phyloP scores from a whole-genome alignment of 306 rosid species.

The Carpinus viminea region DNA sequence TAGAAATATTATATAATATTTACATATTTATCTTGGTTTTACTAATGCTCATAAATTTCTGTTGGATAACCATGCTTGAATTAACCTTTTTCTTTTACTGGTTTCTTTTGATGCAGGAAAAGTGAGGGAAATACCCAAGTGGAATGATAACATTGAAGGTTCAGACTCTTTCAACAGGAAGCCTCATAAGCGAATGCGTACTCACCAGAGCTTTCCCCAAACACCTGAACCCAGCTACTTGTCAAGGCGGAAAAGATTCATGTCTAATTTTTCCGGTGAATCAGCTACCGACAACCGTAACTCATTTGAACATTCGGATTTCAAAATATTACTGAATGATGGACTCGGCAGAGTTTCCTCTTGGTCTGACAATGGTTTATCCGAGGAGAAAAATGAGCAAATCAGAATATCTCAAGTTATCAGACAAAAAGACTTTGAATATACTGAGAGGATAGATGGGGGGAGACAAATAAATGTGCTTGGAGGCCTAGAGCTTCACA shows the following conservation, averaged over 20 bases:
- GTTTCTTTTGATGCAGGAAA: background rate
- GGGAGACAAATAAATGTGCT: conserved; percentile 39
- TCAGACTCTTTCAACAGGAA: conserved; percentile 5
- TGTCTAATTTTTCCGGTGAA: background rate
- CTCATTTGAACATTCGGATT: conserved; percentile 21
- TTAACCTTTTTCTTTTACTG: too few species aligned
- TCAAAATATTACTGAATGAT: conserved; percentile 20
- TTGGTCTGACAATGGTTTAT: conserved; percentile 7
- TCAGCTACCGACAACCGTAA: background rate
- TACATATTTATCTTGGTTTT: too few species aligned
- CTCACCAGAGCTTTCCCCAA: background rate
- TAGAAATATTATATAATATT: too few species aligned
- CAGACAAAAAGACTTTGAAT: conserved; percentile 28
- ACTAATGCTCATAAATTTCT: too few species aligned
- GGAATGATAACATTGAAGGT: background rate
- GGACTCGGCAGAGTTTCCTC: conserved; percentile 28
- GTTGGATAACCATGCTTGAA: too few species aligned
- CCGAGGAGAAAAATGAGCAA: conserved; percentile 36
- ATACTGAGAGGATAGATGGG: conserved; percentile 31
- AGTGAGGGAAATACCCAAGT: background rate
- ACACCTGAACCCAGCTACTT: conserved; percentile 15
- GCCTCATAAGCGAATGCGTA: conserved; percentile 3
- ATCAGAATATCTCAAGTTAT: conserved; percentile 31
- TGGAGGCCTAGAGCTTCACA: conserved; percentile 52
- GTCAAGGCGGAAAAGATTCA: background rate